Percentiles rank a stretch among this genome's conserved stretches.
Evolutionary conservation across 2,329 filamentous ascomycete species (phyloP).

Genomic region (Apiospora pterosperma): DNA sequence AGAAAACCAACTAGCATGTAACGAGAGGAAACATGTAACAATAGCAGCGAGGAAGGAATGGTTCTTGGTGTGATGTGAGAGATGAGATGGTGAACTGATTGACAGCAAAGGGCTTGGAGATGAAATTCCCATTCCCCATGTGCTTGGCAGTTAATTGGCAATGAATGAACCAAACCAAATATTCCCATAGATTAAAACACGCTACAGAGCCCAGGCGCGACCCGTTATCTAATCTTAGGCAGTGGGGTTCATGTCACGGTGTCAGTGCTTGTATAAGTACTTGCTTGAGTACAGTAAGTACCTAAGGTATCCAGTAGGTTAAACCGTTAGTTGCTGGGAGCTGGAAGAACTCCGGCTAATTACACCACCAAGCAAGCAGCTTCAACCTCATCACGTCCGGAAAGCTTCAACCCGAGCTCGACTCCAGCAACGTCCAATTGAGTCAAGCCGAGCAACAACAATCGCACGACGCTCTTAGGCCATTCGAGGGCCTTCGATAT

Average conservation of each 20-base stretch:
- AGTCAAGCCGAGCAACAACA: background rate
- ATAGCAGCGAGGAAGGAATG: background rate
- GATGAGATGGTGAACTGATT: background rate
- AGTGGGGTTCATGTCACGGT: background rate
- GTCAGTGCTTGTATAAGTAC: background rate
- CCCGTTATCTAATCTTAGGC: background rate
- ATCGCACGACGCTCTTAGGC: background rate
- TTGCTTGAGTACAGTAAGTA: no score
- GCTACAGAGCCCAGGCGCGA: background rate
- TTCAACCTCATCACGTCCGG: background rate
- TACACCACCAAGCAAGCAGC: background rate
- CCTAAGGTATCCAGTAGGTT: no score
- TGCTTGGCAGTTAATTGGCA: background rate
- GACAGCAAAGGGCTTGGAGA: background rate
- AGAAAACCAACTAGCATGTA: background rate
- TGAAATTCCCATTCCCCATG: conserved; percentile 1
- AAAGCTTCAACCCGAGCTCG: background rate
- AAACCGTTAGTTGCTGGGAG: no score
- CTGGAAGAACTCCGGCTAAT: background rate
- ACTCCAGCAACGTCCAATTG: conserved; percentile 1
- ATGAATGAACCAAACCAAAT: background rate
- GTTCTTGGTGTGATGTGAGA: background rate
- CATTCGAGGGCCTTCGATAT: background rate
- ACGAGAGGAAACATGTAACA: background rate
- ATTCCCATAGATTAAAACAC: background rate